phyloP scores from a whole-genome alignment of 768 basidiomycete genomes.

The Gloeopeniophorella convolvens region DNA sequence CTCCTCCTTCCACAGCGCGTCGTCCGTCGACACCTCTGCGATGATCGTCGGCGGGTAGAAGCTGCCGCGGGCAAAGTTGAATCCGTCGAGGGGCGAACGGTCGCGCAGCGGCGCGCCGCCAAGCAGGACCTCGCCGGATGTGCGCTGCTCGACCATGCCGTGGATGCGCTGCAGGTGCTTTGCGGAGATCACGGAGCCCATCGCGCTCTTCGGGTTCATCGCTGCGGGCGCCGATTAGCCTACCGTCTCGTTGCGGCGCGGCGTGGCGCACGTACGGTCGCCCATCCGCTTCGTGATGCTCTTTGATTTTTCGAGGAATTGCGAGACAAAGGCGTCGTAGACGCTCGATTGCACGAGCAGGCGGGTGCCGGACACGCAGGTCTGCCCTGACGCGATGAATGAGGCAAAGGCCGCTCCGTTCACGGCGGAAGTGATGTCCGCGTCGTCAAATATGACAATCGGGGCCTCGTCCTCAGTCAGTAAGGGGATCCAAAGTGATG shows the following conservation, averaged over 20 bases:
- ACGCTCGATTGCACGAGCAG: constrained; percentile 64
- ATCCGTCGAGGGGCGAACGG: constrained; percentile 57
- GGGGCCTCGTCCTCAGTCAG: constrained; percentile 49
- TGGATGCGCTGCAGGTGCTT: constrained; percentile 62
- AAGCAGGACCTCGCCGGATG: constrained; percentile 40
- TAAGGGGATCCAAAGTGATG: background rate
- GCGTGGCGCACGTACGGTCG: constrained; percentile 41
- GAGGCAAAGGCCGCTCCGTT: constrained; percentile 81
- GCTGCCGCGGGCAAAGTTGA: constrained; percentile 61
- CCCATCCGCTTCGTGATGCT: constrained; percentile 69
- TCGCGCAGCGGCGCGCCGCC: constrained; percentile 67
- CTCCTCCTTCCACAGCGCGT: constrained; percentile 76
- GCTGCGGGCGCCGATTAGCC: constrained; percentile 37
- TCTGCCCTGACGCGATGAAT: constrained; percentile 85
- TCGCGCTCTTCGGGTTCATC: constrained; percentile 57
- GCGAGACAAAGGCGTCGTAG: constrained; percentile 59
- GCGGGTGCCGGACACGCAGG: constrained; percentile 89
- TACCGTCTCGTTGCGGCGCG: background rate
- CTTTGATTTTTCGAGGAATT: constrained; percentile 55
- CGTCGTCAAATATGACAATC: constrained; percentile 72
- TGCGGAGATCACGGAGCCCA: constrained; percentile 75
- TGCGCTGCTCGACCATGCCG: constrained; percentile 42
- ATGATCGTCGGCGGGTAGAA: constrained; percentile 83
- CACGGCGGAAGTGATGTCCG: constrained; percentile 64
- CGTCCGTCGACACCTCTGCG: constrained; percentile 44